A percentile compares a stretch with the other conserved stretches of the same genome.
Evolutionary conservation across 140 eudicot species (phyloP).

Genomic region (Eryngium alpinum): DNA sequence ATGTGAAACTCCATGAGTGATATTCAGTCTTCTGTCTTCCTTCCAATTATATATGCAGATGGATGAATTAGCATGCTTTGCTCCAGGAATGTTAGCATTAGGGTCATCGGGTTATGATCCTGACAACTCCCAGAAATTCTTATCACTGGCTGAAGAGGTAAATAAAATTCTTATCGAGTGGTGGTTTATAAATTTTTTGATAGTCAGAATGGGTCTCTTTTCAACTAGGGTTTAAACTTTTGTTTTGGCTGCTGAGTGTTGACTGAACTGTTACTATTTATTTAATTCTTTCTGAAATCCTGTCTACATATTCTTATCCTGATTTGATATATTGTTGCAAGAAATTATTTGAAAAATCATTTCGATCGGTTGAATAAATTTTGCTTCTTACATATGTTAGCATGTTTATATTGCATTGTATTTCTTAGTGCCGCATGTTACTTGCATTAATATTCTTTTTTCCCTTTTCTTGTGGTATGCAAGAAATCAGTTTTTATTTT

Average conservation of each 20-base stretch:
- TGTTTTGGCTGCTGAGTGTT: not conserved
- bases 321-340: not conserved
- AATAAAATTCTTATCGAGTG: not conserved
- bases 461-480: not conserved
- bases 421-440: not conserved
- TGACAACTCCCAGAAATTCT: slow-evolving; percentile 54
- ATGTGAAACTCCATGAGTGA: not conserved
- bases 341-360: not conserved
- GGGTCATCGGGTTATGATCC: slow-evolving; percentile 86
- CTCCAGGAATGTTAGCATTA: slow-evolving; percentile 95
- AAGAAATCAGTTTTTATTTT: not conserved
- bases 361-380: not conserved
- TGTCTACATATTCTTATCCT: not conserved
- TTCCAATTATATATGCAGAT: slow-evolving; percentile 44
- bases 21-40: not conserved
- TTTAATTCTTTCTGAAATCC: not conserved
- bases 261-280: not conserved
- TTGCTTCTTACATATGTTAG: not conserved
- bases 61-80: slow-evolving; percentile 99
- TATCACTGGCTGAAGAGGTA: slow-evolving; percentile 97
- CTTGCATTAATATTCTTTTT: not conserved
- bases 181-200: not conserved
- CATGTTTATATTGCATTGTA: not conserved
- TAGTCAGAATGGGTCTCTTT: not conserved
- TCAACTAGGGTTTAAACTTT: not conserved